Evolutionary conservation across 371 early-diverging fungal species (phyloP).

Genomic region (Mucor lusitanicus): DNA sequence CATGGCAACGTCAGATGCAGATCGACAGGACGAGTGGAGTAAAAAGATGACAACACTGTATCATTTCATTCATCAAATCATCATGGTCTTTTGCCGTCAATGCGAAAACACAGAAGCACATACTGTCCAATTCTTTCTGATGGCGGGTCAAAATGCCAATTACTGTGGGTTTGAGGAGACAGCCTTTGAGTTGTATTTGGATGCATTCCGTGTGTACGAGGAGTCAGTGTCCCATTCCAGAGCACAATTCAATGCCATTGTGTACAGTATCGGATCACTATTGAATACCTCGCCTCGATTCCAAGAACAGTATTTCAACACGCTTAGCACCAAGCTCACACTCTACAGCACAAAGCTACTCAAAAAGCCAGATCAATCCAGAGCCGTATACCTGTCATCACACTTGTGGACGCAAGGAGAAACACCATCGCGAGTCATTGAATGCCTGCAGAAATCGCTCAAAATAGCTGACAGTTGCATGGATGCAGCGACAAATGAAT

Average conservation of each 20-base stretch:
- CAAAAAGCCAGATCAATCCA: conserved; percentile 92
- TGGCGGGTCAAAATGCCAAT: conserved; percentile 84
- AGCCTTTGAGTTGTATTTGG: conserved; percentile 91
- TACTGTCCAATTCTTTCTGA: conserved; percentile 75
- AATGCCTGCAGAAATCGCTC: conserved; percentile 88
- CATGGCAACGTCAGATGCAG: background rate
- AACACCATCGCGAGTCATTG: conserved; percentile 60
- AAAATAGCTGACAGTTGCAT: conserved; percentile 94
- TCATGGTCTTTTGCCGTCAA: conserved; percentile 66
- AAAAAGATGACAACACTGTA: conserved; percentile 67
- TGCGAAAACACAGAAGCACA: conserved; percentile 67
- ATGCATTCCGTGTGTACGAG: conserved; percentile 94
- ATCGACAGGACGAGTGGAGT: conserved; percentile 40
- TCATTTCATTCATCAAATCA: conserved; percentile 78
- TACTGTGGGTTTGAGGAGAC: conserved; percentile 84
- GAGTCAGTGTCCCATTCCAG: conserved; percentile 87
- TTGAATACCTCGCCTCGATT: background rate
- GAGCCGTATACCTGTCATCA: conserved; percentile 77
- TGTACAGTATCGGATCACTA: conserved; percentile 80
- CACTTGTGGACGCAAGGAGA: conserved; percentile 72
- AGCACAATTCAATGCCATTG: conserved; percentile 85
- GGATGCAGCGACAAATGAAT: conserved; percentile 82
- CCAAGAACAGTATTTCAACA: conserved; percentile 74
- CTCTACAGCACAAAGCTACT: conserved; percentile 84
- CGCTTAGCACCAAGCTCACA: conserved; percentile 84